A percentile compares a stretch with the other conserved stretches of the same genome.
These are phyloP conservation scores for Pseudoturritis turrita DNA, from an alignment of 345 rosid genomes.

Conservation along the genomic window DNA sequence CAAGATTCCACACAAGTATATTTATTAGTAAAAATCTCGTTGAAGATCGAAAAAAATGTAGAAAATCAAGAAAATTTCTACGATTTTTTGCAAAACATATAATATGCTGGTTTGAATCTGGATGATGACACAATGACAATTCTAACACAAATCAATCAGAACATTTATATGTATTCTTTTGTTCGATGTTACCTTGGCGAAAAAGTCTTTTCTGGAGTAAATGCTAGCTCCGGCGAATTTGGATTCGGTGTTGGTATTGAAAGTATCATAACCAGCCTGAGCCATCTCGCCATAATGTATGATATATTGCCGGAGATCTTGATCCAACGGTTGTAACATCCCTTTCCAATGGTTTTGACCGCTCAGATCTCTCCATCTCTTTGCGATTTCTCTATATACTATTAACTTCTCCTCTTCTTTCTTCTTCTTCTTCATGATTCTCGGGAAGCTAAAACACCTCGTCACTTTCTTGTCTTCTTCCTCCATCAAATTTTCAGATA, in stretches of 20 bases:
- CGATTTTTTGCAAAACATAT: too few species aligned
- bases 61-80: too few species aligned
- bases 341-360: constrained; percentile 60
- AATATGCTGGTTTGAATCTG: too few species aligned
- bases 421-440: constrained; percentile 6
- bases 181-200: constrained; percentile 30
- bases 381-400: constrained; percentile 28
- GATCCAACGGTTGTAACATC: constrained; percentile 62
- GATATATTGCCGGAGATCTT: constrained; percentile 61
- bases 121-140: too few species aligned
- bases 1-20: neutral
- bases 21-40: neutral
- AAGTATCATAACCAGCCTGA: constrained; percentile 69
- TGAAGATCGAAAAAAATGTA: too few species aligned
- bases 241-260: constrained; percentile 52
- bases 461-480: constrained; percentile 23
- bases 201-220: constrained; percentile 51
- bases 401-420: constrained; percentile 26
- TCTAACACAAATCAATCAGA: neutral
- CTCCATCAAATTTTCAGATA: constrained; percentile 14
- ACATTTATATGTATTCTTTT: neutral
- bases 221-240: constrained; percentile 60
- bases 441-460: constrained; percentile 27
- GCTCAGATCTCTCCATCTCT: constrained; percentile 62
- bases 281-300: constrained; percentile 89